Base-by-base conservation (phyloP, 192 early-diverging fungal genomes). In the Backusella tarrabulga region DNA sequence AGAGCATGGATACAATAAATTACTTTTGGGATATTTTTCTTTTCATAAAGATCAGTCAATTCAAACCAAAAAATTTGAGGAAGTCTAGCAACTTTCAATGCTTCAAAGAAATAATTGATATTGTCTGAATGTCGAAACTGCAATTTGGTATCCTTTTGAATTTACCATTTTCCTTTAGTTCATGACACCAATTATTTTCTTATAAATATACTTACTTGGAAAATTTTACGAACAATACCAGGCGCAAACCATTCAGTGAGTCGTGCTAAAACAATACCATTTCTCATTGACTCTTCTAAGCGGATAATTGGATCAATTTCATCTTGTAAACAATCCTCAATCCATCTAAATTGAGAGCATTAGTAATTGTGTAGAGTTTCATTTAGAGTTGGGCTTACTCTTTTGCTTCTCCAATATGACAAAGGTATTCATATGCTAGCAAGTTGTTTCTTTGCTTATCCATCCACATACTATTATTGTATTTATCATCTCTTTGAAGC, bases 21-120 rank as follows among this genome's bases (percentile, higher is more conserved):
- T 7, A 99, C 98, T 81, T 97, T 96, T 19, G 98, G 98, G 79
- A 99, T 94, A 77, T 99, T 99, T 79, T 99, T 99, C 86, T 96
- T 95, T 77, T 99, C 98, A 83, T 99, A 99, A 52, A 99, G 83
- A 84, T 99, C 98, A 0, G 95, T 97, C 79, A 97, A 83, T 84
- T 99, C 97, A 85, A 99, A 99, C 80, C 96, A 93, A 82, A 99
- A 99, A 77, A 97, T 90, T 90, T 93, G 78, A 9, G 97, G 97
- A 11, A 99, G 85, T 23, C 92, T 88, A 42, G 96, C 91, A 54
- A 89, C 88, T 66, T 88, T 86, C 77, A 96, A 93, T 29, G 95
- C 95, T 9, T 86, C 84, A 75, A 99, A 92, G 42, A 98, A 92
- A 77, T 88, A 97, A 82, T 99, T 98, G 82, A 98, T 97, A 81